Percentiles rank a stretch among this genome's conserved stretches.
phyloP scores from a whole-genome alignment of 768 basidiomycete genomes.

The Trametes gibbosa region DNA sequence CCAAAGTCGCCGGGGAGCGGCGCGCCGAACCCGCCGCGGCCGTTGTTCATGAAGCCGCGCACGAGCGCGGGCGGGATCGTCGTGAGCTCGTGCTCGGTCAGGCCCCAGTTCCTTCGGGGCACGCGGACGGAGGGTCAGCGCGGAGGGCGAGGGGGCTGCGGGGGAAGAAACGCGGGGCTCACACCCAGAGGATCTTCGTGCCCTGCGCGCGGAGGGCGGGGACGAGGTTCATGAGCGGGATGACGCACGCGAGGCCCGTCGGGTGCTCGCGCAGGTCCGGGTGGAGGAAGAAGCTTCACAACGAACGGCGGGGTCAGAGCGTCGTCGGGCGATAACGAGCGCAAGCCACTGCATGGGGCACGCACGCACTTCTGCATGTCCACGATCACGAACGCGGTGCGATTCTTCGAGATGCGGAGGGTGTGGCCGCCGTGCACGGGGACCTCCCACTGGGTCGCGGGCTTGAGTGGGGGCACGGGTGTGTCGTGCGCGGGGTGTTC shows the following conservation, averaged over 20 bases:
- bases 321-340: no score
- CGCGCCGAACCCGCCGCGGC: constrained; percentile 50
- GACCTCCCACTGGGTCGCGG: constrained; percentile 48
- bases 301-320: no score
- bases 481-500: constrained; percentile 9
- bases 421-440: constrained; percentile 49
- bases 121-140: constrained; percentile 3
- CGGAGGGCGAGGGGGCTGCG: neutral
- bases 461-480: constrained; percentile 30
- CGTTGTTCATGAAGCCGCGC: constrained; percentile 52
- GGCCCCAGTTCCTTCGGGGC: constrained; percentile 61
- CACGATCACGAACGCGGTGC: constrained; percentile 58
- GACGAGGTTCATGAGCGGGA: constrained; percentile 49
- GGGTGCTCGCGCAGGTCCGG: constrained; percentile 54
- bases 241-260: constrained; percentile 55
- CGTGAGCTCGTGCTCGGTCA: constrained; percentile 60
- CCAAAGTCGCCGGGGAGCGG: constrained; percentile 54
- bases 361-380: constrained; percentile 70
- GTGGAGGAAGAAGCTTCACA: constrained; percentile 59
- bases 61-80: constrained; percentile 60
- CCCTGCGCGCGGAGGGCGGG: constrained; percentile 47
- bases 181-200: constrained; percentile 67
- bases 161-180: constrained; percentile 8
- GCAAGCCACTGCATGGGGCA: neutral
- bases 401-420: constrained; percentile 47